Conservation (phyloP, 1,284 basidiomycete species). For the Apiotrichum gamsii region DNA sequence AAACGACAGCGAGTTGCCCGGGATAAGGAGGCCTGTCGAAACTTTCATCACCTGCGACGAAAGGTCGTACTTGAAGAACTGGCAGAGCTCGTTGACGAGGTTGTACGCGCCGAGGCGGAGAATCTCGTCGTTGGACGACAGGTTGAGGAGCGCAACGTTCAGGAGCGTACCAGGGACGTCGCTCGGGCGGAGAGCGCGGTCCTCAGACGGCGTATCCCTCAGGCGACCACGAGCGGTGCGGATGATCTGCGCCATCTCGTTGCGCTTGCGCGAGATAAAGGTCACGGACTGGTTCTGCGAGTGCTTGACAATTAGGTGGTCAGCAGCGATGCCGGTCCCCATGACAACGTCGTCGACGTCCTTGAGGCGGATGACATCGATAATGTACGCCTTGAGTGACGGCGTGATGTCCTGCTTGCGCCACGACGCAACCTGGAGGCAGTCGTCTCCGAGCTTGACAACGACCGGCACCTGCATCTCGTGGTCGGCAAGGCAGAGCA, state of each 20-base stretch:
- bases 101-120: constrained; percentile 71
- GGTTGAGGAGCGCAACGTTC: constrained; percentile 71
- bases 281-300: constrained; percentile 34
- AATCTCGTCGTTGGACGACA: constrained; percentile 64
- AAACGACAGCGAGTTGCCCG: constrained; percentile 63
- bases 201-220: constrained; percentile 52
- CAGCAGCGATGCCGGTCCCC: constrained; percentile 64
- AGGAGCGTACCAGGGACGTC: constrained; percentile 76
- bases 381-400: constrained; percentile 38
- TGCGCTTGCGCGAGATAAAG: constrained; percentile 51
- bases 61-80: constrained; percentile 69
- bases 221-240: constrained; percentile 31
- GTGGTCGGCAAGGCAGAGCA: constrained; percentile 36
- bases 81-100: constrained; percentile 68
- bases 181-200: constrained; percentile 66
- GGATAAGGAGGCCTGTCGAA: constrained; percentile 65
- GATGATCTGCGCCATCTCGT: constrained; percentile 57
- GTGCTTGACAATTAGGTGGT: constrained; percentile 72
- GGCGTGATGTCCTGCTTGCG: constrained; percentile 35
- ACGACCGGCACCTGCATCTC: constrained; percentile 43
- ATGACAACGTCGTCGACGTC: constrained; percentile 82
- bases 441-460: constrained; percentile 39
- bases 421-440: constrained; percentile 43
- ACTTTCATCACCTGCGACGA: constrained; percentile 56
- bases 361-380: constrained; percentile 37